phyloP scores from a whole-genome alignment of 2,329 filamentous ascomycete genomes.

The Graphiopsis chlorocephala region DNA sequence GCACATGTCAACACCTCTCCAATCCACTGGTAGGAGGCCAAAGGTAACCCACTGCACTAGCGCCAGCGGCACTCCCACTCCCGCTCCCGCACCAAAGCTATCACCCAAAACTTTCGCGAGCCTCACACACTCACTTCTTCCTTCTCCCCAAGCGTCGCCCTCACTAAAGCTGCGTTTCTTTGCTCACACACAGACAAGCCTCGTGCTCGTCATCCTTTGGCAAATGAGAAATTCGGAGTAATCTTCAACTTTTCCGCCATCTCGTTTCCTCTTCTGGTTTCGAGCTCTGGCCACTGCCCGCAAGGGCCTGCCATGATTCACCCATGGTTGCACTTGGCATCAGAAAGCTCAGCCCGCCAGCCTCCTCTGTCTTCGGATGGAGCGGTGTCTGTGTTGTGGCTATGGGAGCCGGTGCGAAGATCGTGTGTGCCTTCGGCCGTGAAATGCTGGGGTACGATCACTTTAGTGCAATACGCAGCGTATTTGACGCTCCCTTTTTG shows the following conservation, averaged over 20 bases:
- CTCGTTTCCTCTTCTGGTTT: slow-evolving; percentile 15
- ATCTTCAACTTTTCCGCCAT: slow-evolving; percentile 61
- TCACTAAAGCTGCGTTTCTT: slow-evolving; percentile 93
- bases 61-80: not conserved
- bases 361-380: not conserved
- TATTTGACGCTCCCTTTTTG: slow-evolving; percentile 46
- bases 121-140: slow-evolving; percentile 26
- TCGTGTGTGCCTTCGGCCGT: slow-evolving; percentile 60
- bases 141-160: slow-evolving; percentile 69
- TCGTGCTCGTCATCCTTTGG: slow-evolving; percentile 39
- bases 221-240: slow-evolving; percentile 99
- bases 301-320: slow-evolving; percentile 78
- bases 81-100: slow-evolving; percentile 2
- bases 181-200: slow-evolving; percentile 69
- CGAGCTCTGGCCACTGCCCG: slow-evolving; percentile 62
- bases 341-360: slow-evolving; percentile 68
- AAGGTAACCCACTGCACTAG: not conserved
- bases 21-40: not conserved
- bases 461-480: slow-evolving; percentile 97
- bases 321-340: slow-evolving; percentile 82
- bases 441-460: slow-evolving; percentile 44
- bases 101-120: slow-evolving; percentile 41
- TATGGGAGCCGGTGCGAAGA: slow-evolving; percentile 95
- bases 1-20: not conserved
- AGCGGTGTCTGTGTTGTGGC: slow-evolving; percentile 43